Evolutionary conservation across 2,329 filamentous ascomycete species (phyloP), one percentile per base, ranked within the genome.

Genomic region (Zasmidium angulare): DNA sequence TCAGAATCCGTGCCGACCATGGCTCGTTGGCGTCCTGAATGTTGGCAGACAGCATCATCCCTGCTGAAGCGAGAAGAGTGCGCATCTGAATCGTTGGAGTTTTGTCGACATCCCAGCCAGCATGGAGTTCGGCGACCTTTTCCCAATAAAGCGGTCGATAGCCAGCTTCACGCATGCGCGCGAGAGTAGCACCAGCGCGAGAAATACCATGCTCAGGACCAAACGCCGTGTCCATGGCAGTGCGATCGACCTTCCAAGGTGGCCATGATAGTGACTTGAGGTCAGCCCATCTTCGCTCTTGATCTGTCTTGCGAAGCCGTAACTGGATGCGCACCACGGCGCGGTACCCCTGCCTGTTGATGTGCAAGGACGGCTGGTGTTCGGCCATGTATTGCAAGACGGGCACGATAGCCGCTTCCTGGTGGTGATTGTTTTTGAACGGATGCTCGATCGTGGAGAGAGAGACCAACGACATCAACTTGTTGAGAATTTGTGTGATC

Each of bases 31-130:
- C 31, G 26, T 43, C 47, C 17, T 40, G 55, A 40, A 11, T 24
- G 22, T 19, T 29, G 21, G 12, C 11, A 22, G 50, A 54, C 10
- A 36, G 36, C 40, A 48, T 71, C 73, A 59, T 29, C 2, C 49
- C 60, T 2, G 58, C 54, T 9, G 50, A 14, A 21, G 21, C 40
- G 3, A 81, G 67, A n/a, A 79, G 67, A 3, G 75, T 76, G 58
- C 86, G 77, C 2, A 78, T 84, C 69, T 88, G 86, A 43, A 88
- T 82, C 0, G 86, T 87, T 12, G 86, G 86, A 61, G 83, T 87
- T 12, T 75, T 71, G 70, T 88, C 86, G 1, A 80, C 81, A 64
- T 88, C 85, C 85, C 85, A 88, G 1, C 86, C 86, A 31, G 84
- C 78, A 62, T 83, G 78, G 6, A 87, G 76, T 48, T 75, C 69